Conservation (phyloP, 177 flowering plant genomes). For the Vitis hybrid region DNA sequence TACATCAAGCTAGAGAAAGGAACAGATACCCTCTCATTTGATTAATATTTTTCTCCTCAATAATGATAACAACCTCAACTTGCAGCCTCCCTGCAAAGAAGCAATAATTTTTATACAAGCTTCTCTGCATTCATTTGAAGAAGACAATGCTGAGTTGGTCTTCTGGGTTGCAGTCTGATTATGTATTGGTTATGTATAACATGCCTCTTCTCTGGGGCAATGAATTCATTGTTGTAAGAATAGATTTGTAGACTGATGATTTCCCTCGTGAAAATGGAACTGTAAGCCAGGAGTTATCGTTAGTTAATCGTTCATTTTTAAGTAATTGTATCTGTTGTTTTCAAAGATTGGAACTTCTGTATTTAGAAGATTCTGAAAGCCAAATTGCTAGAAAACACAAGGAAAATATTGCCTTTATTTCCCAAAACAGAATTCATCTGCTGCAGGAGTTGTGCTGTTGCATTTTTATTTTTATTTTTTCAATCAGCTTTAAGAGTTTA, state of each 20-base stretch:
- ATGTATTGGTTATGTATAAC: neutral
- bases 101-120: neutral
- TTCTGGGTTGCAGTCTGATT: no score
- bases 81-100: neutral
- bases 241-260: neutral
- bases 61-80: neutral
- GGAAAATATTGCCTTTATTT: no score
- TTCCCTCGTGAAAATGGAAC: neutral
- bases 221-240: slow-evolving; percentile 1
- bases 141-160: no score
- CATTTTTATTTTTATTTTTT: no score
- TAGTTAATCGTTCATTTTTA: neutral
- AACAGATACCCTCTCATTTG: neutral
- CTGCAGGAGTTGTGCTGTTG: no score
- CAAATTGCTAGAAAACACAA: no score
- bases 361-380: no score
- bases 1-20: slow-evolving; percentile 8
- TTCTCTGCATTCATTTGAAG: no score
- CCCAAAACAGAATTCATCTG: no score
- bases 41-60: neutral
- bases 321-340: no score
- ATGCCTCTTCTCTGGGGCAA: neutral
- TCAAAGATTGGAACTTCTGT: no score
- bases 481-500: no score
- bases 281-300: neutral